Base-by-base conservation (phyloP, 192 early-diverging fungal species). In the Linnemannia hyalina region DNA sequence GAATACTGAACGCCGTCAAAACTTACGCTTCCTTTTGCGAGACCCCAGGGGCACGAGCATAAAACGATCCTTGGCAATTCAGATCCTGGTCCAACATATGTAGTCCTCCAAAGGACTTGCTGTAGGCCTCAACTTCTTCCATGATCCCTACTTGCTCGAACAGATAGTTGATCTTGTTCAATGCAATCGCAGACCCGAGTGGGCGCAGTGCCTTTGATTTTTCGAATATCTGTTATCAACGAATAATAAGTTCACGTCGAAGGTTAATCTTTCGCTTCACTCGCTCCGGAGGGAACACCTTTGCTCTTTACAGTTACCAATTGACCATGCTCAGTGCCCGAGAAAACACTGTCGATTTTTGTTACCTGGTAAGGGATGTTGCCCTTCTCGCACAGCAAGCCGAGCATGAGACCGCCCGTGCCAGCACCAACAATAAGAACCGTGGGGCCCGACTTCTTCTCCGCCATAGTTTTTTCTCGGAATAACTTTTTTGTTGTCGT, bases 91-190 rank as follows among this genome's bases (percentile, higher is more conserved):
- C 70, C 70, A 71, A 11, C 38, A 71, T n/a, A 42, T 41, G 38
- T 38, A 71, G 70, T 0, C 20, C 70, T 71, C 70, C 70, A 10
- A 71, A 71, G 22, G 38, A 42, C 40, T 71, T 71, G 70, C 38
- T n/a, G 38, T 10, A 41, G 0, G 35, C 70, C 35, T n/a, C 18
- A 8, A 71, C 41, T 6, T 71, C 70, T 11, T 71, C 23, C 38
- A 41, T 11, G 70, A 71, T 71, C 20, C 70, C 70, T 3, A 71
- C 22, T 16, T 71, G 70, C 70, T 71, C 70, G 22, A 38, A 71
- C 7, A 71, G 0, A 22, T 71, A 38, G 38, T 42, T 41, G 32
- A 38, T 8, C 38, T 23, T 71, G 20, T 71, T 71, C 60, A 71
- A 23, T 13, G 70, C 35, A 35, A 71, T 71, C 2, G 70, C 70